Evolutionary conservation across 116 monocot genomes (phyloP), one percentile per base, ranked within the genome.

Genomic region (Phalaenopsis hybrid): DNA sequence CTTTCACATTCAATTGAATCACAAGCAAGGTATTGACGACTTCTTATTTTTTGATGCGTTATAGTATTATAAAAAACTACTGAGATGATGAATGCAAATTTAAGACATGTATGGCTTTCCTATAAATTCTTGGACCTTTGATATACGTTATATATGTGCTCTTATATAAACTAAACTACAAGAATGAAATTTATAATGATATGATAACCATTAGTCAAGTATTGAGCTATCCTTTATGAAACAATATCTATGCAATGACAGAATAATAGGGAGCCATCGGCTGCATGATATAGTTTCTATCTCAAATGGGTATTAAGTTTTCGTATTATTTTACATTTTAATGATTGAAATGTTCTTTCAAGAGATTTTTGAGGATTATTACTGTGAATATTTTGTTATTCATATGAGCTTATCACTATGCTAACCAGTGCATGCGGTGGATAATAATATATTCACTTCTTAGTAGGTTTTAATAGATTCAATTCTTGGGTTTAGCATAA

Each of bases 1-100:
- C 77, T 93, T 74, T 84, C 86, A 46, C 89, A 83, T 73, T 83
- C 89, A 20, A 18, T 91, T 80, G 86, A 89, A 58, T 79, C 80
- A 8, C 81, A 79, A 80, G 83, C n/a, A n/a, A 86, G 89, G 90
- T 93, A 84, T 79, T 15, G 4, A 72, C 1, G 37, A 72, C 34
- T 72, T 20, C 15, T 72, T 25, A 25, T 65, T 13, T 65, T 8
- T n/a, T n/a, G 6, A 65, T 65, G 65, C 8, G 6, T 65, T 23
- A 65, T 65, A 25, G 23, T 65, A 65, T 25, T 25, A 65, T 63
- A 2, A 25, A 67, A n/a, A 65, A 65, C 65, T 65, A 65, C 8
- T 65, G 65, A 65, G 65, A 23, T 8, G 10, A 65, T 65, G 65
- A 28, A 65, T 65, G 25, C 65, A 21, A 65, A 28, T 28, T 23